Percentiles rank a stretch among this genome's conserved stretches.
These are phyloP conservation scores for Melanogaster broomeanus DNA, from an alignment of 768 basidiomycete species.

Conservation along the genomic window DNA sequence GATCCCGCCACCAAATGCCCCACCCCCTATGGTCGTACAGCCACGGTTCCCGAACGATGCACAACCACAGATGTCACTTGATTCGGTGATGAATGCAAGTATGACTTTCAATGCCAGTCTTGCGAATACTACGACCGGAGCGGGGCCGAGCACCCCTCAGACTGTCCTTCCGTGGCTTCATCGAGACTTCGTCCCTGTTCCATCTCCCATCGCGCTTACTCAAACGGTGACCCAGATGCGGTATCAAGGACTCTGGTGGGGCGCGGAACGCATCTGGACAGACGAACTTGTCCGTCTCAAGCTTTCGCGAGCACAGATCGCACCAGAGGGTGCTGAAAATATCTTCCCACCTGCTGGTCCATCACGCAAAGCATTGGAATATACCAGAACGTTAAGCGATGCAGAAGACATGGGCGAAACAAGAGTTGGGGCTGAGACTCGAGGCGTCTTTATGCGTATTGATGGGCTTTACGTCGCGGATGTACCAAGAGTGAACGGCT, in stretches of 20 bases:
- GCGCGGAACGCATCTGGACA: conserved; percentile 84
- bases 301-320: conserved; percentile 62
- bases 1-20: conserved; percentile 31
- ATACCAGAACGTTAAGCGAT: conserved; percentile 17
- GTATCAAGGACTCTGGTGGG: conserved; percentile 89
- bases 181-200: conserved; percentile 12
- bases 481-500: conserved; percentile 41
- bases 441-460: conserved; percentile 73
- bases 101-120: conserved; percentile 43
- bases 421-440: conserved; percentile 30
- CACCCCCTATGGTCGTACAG: conserved; percentile 6
- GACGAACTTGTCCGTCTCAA: conserved; percentile 85
- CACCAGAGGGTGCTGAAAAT: conserved; percentile 60
- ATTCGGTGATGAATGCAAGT: conserved; percentile 48
- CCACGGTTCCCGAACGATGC: conserved; percentile 1
- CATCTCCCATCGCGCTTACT: conserved; percentile 16
- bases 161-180: neutral
- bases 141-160: conserved; percentile 8
- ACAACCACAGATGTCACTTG: conserved; percentile 32
- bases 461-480: conserved; percentile 69
- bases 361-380: conserved; percentile 32
- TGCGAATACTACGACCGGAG: conserved; percentile 1
- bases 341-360: conserved; percentile 67
- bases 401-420: conserved; percentile 6
- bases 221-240: conserved; percentile 50